Evolutionary conservation across 176 grass and related monocot genomes (phyloP).

Genomic region (Oryza nivara): DNA sequence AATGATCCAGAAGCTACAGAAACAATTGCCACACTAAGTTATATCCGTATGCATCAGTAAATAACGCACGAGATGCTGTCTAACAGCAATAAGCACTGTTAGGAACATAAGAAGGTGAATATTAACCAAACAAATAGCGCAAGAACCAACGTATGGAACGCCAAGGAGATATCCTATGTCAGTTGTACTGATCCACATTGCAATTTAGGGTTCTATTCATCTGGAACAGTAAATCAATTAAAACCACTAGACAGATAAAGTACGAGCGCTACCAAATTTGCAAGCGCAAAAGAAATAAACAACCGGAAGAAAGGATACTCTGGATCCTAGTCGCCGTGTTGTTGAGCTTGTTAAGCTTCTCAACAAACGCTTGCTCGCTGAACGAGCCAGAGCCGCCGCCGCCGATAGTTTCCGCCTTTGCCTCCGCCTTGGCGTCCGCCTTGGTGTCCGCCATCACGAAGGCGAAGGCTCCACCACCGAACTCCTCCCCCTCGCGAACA

Average conservation of each 20-base stretch:
- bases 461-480: not conserved
- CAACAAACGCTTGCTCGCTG: slow-evolving; percentile 75
- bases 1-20: not conserved
- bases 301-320: slow-evolving; percentile 73
- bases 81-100: not conserved
- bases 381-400: slow-evolving; percentile 47
- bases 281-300: not conserved
- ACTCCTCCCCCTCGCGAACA: not conserved
- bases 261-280: slow-evolving; percentile 10
- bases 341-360: slow-evolving; percentile 93
- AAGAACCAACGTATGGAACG: not conserved
- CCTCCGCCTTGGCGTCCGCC: slow-evolving; percentile 39
- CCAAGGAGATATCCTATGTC: not conserved
- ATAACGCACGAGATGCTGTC: not conserved
- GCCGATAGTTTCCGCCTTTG: slow-evolving; percentile 28
- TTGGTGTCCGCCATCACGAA: slow-evolving; percentile 44
- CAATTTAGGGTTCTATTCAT: slow-evolving; percentile 19
- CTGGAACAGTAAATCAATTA: slow-evolving; percentile 2
- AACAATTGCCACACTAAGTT: not conserved
- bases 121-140: not conserved
- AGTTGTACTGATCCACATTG: slow-evolving; percentile 22
- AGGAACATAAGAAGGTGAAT: not conserved
- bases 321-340: slow-evolving; percentile 88
- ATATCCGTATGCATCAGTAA: not conserved
- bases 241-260: not conserved